phyloP scores from a whole-genome alignment of 2,329 filamentous ascomycete genomes.

The Pyrenochaeta sp. region DNA sequence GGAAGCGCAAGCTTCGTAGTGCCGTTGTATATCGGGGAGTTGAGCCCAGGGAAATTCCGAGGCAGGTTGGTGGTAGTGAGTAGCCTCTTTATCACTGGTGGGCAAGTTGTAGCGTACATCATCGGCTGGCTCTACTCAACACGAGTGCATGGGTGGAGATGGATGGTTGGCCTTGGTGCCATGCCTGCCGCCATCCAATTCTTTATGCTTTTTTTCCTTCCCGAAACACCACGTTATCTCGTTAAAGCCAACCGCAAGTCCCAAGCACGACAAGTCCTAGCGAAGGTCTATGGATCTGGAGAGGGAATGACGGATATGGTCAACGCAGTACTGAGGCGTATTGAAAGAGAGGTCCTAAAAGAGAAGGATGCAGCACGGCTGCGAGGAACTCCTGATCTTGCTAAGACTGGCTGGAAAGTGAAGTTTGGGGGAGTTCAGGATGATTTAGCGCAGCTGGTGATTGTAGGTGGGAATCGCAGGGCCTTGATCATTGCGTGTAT shows the following conservation, averaged over 20 bases:
- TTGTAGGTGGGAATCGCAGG: conserved; percentile 66
- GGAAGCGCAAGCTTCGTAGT: conserved; percentile 83
- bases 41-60: conserved; percentile 78
- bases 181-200: conserved; percentile 78
- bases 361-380: conserved; percentile 64
- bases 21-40: conserved; percentile 80
- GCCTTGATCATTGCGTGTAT: conserved; percentile 86
- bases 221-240: conserved; percentile 89
- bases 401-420: conserved; percentile 37
- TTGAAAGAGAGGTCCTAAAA: conserved; percentile 77
- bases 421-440: conserved; percentile 61
- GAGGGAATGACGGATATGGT: conserved; percentile 55
- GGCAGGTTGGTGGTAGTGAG: conserved; percentile 85
- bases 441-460: conserved; percentile 60
- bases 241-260: conserved; percentile 71
- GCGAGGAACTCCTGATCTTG: conserved; percentile 43
- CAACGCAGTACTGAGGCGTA: conserved; percentile 70
- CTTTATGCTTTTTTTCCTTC: conserved; percentile 74
- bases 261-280: conserved; percentile 71
- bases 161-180: conserved; percentile 89
- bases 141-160: conserved; percentile 74
- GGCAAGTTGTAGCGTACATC: conserved; percentile 88
- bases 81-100: conserved; percentile 83
- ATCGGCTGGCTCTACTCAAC: conserved; percentile 77
- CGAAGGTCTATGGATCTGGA: conserved; percentile 63